Evolutionary conservation across 371 early-diverging fungal genomes (phyloP).

Genomic region (Actinomucor elegans): DNA sequence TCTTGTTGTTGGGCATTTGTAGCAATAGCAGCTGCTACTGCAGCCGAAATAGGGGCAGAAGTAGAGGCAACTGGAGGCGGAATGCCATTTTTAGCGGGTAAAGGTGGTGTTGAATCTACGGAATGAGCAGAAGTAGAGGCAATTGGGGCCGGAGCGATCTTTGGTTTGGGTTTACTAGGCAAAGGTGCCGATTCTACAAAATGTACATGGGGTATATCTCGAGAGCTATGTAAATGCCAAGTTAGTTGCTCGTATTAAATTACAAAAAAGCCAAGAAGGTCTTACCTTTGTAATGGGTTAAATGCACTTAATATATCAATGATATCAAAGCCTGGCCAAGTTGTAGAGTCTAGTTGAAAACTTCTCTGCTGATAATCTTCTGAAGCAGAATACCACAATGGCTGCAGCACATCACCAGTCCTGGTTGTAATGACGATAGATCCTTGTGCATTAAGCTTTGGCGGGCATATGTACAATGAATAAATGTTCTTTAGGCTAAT

Average conservation of each 20-base stretch:
- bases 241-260: background rate
- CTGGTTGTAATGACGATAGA: conserved; percentile 37
- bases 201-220: conserved; percentile 8
- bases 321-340: conserved; percentile 45
- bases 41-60: too few species aligned
- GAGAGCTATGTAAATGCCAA: background rate
- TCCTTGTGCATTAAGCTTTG: conserved; percentile 17
- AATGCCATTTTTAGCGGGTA: too few species aligned
- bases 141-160: too few species aligned
- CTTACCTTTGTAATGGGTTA: conserved; percentile 28
- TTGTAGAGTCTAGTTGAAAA: background rate
- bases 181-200: background rate
- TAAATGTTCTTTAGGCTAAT: conserved; percentile 25
- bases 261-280: background rate
- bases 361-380: background rate
- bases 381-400: conserved; percentile 32
- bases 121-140: conserved; percentile 1
- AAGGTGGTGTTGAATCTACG: background rate
- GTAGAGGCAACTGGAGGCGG: too few species aligned
- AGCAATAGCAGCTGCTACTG: background rate
- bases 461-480: conserved; percentile 37
- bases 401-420: conserved; percentile 30
- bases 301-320: conserved; percentile 45
- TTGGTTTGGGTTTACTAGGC: too few species aligned
- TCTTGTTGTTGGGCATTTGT: background rate